A percentile compares a stretch with the other conserved stretches of the same genome.
These are phyloP conservation scores for Cryoendolithus antarcticus DNA, from an alignment of 2,329 filamentous ascomycete species.

Conservation along the genomic window DNA sequence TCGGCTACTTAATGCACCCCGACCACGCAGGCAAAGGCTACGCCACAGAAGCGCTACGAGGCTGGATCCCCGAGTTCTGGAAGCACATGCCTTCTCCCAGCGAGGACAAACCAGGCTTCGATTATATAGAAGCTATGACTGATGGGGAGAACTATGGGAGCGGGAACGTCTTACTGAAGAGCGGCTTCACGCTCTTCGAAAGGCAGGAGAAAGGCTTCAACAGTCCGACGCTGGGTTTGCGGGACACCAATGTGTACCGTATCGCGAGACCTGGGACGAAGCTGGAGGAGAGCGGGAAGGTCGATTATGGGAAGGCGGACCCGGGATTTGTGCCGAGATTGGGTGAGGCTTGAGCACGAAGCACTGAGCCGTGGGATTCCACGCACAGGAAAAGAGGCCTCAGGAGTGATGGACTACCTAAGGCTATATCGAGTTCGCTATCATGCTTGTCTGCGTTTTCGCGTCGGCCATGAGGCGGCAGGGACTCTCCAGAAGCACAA, in stretches of 20 bases:
- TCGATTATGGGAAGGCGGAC: too few relatives aligned
- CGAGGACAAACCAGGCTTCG: slow-evolving; percentile 16
- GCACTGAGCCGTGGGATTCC: too few relatives aligned
- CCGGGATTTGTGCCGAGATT: too few relatives aligned
- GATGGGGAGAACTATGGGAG: slow-evolving; percentile 41
- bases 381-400: too few relatives aligned
- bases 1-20: slow-evolving; percentile 32
- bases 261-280: slow-evolving; percentile 17
- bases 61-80: slow-evolving; percentile 30
- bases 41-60: slow-evolving; percentile 31
- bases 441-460: too few relatives aligned
- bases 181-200: slow-evolving; percentile 40
- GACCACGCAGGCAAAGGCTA: slow-evolving; percentile 26
- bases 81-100: slow-evolving; percentile 21
- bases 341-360: too few relatives aligned
- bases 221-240: slow-evolving; percentile 22
- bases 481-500: too few relatives aligned
- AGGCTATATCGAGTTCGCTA: too few relatives aligned
- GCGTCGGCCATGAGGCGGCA: too few relatives aligned
- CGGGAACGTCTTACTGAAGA: slow-evolving; percentile 44
- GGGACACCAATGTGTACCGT: slow-evolving; percentile 26
- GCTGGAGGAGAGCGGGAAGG: slow-evolving; percentile 7
- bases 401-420: too few relatives aligned
- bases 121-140: slow-evolving; percentile 34
- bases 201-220: slow-evolving; percentile 29